A percentile compares a stretch with the other conserved stretches of the same genome.
Conservation (phyloP, 129 eudicot species). For the Helichrysum umbraculigerum region DNA sequence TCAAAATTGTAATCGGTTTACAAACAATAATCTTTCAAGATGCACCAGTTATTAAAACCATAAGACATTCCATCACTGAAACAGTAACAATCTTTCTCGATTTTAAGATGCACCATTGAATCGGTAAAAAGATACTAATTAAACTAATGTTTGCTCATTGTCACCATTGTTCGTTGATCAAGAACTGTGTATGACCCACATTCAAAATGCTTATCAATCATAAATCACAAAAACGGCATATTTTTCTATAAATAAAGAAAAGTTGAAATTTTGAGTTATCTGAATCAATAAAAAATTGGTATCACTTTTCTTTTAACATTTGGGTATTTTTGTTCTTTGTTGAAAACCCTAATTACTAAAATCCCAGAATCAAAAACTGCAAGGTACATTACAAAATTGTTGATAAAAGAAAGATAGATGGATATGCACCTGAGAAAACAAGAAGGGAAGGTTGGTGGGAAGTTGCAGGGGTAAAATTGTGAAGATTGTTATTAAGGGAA, state of each 20-base stretch:
- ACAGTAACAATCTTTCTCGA: not conserved
- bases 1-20: not conserved
- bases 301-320: not conserved
- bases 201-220: not conserved
- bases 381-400: not conserved
- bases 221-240: not conserved
- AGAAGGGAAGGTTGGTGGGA: constrained; percentile 65
- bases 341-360: not conserved
- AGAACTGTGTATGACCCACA: not conserved
- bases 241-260: no score
- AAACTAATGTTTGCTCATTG: not conserved
- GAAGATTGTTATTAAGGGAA: constrained; percentile 20
- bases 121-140: no score
- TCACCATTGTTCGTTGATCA: not conserved
- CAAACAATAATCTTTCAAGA: not conserved
- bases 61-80: not conserved
- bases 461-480: constrained; percentile 24
- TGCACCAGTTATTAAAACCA: not conserved
- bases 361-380: not conserved
- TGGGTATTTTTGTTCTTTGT: not conserved
- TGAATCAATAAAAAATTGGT: not conserved
- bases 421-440: constrained; percentile 69
- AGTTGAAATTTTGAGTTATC: not conserved
- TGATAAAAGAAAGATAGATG: not conserved
- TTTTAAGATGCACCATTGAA: not conserved